Base-by-base conservation (phyloP, 305 asterid species). In the Andrographis paniculata region DNA sequence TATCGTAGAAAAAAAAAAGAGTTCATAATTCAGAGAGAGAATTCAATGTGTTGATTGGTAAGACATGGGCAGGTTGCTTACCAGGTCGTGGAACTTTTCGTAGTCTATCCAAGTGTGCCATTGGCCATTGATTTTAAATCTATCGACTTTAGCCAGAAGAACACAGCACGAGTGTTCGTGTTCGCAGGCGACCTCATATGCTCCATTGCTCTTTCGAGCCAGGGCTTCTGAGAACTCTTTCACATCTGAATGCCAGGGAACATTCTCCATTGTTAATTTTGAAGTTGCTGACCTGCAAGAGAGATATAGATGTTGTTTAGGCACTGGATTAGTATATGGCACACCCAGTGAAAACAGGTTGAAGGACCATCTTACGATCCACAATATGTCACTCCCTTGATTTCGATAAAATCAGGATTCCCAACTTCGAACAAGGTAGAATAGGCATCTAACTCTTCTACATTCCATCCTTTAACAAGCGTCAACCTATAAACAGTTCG, bases 331-430 rank as follows among this genome's bases (percentile, higher is more conserved):
- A 27, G 38, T 22, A 36, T 35, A 42, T 20, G 18, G 42, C 42
- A 47, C 5, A 27, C 24, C 45, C 41, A 20, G 42, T 16, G 27
- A 21, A 17, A 37, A 38, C 15, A 46, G 24, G 1, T 54, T 20
- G 15, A 15, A 19, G 49, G 51, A 51, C 6, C 51, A 54, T 64
- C 94, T 73, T 75, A 83, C 96, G 95, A 69, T 80, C 98, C 98
- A 74, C 98, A 86, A 57, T 86, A 89, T n/a, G 98, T 86, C 43
- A 86, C 98, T 53, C 98, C 96, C 75, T 91, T 86, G 52, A 91
- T 91, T 73, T 91, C 96, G 43, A 91, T 58, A 64, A 91, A 86
- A 77, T 91, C 95, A 1, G 96, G 98, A 58, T 56, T 66, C 30
- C 96, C 96, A 22, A 77, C 50, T 51, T 73, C 68, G 56, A 91